Evolutionary conservation across 257 asterid species (phyloP), one percentile per base, ranked within the genome.

Genomic region (Thymus mandschuricus): DNA sequence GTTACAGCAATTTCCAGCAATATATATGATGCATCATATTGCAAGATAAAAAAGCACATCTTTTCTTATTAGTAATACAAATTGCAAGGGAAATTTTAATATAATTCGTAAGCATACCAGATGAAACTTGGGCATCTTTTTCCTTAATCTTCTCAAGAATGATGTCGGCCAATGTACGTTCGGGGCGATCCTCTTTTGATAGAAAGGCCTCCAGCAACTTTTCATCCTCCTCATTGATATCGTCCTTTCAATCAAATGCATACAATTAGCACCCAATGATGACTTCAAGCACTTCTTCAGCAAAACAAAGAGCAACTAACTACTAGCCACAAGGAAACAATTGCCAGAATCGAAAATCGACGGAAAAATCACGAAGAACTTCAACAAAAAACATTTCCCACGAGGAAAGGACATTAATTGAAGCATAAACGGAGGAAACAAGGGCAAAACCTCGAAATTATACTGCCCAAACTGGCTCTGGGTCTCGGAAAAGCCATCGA

Each of bases 81-180:
- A 68, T 11, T 15, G 46, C 8, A 40, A 56, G 8, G 30, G 73
- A 28, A 64, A 48, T 27, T 38, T 5, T 38, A 38, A 38, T 5
- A 4, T 5, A 2, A 38, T 38, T 38, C 50, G 43, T 74, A 68
- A 21, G n/a, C 68, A 67, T 54, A 94, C 99, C 98, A 70, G 92
- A 81, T 74, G 98, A 84, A 82, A 90, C 87, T 74, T 85, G 89
- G 50, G 90, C 89, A 82, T 88, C 92, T 59, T 84, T 84, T 80
- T 89, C 86, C 73, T 88, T 89, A 69, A 88, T 81, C 83, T 82
- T 87, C 77, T 87, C 85, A 64, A 87, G 79, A 13, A 94, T 88
- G 45, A 92, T 75, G 49, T 95, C 97, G 21, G 97, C 98, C 83
- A 94, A 81, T 29, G 97, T 94, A 52, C 82, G 88, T 60, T 91